phyloP scores from a whole-genome alignment of 2,329 filamentous ascomycete species.

The Helotiales sp. region DNA sequence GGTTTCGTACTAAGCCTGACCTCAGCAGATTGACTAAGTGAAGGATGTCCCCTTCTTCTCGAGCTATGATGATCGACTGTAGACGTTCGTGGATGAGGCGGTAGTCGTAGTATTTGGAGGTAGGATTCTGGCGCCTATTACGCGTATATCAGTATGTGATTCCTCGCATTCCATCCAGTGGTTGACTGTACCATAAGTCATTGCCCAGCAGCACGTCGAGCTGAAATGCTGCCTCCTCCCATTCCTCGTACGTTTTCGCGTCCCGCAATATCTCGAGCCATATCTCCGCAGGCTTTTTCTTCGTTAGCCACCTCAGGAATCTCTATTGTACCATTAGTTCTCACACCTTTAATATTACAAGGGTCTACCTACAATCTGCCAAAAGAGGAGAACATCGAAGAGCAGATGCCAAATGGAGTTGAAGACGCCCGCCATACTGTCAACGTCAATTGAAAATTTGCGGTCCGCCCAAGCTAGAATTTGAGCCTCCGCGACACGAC shows the following conservation, averaged over 20 bases:
- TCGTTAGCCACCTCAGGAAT: conserved; percentile 65
- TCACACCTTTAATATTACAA: neutral
- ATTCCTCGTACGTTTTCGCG: conserved; percentile 76
- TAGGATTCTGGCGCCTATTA: conserved; percentile 75
- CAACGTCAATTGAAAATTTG: neutral
- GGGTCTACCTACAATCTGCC: conserved; percentile 20
- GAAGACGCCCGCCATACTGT: conserved; percentile 30
- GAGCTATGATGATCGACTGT: conserved; percentile 66
- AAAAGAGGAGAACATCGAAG: conserved; percentile 23
- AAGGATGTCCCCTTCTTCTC: conserved; percentile 71
- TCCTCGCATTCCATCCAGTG: neutral
- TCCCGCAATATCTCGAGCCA: conserved; percentile 66
- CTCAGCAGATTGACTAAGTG: conserved; percentile 77
- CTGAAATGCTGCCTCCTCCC: conserved; percentile 79
- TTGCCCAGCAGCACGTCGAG: conserved; percentile 81
- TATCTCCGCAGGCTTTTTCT: conserved; percentile 62
- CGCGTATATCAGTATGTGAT: neutral
- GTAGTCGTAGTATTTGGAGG: conserved; percentile 83
- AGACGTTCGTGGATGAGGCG: conserved; percentile 77
- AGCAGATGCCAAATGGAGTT: conserved; percentile 56
- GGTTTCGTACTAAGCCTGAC: conserved; percentile 76
- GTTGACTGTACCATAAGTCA: conserved; percentile 66
- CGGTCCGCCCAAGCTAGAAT: neutral
- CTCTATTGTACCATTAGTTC: conserved; percentile 49
- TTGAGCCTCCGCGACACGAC: neutral